These are phyloP conservation scores for Bruguiera hainesii DNA, from an alignment of 441 rosid genomes.

Conservation along the genomic window DNA sequence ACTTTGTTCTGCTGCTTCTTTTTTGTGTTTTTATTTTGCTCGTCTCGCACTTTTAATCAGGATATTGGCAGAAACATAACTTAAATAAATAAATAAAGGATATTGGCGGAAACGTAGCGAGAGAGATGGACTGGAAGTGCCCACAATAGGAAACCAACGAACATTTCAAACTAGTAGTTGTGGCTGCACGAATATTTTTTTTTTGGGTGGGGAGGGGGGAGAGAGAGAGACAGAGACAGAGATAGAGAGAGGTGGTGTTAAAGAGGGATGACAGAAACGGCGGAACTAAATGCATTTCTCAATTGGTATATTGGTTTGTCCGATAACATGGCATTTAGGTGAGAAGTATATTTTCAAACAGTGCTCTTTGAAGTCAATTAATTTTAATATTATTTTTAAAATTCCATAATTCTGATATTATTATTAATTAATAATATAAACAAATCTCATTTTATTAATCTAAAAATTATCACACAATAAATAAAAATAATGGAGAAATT, in stretches of 20 bases:
- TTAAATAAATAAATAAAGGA: background rate
- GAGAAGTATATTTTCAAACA: slow-evolving; percentile 41
- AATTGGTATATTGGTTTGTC: slow-evolving; percentile 18
- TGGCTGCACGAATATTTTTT: slow-evolving; percentile 13
- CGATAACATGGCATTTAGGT: slow-evolving; percentile 45
- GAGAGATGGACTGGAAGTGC: background rate
- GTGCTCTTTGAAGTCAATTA: too few relatives aligned
- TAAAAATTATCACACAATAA: too few relatives aligned
- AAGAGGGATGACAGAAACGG: slow-evolving; percentile 60
- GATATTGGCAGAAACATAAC: slow-evolving; percentile 3
- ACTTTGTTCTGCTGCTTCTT: background rate
- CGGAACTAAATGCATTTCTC: slow-evolving; percentile 49
- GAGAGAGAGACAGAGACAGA: too few relatives aligned
- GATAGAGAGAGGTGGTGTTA: slow-evolving; percentile 30
- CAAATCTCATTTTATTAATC: too few relatives aligned
- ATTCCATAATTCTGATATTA: too few relatives aligned
- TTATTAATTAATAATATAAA: too few relatives aligned
- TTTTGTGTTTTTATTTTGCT: slow-evolving; percentile 12
- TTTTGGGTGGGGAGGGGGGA: background rate
- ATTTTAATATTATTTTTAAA: too few relatives aligned
- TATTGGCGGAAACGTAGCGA: background rate
- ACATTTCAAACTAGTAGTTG: slow-evolving; percentile 7
- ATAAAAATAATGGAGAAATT: too few relatives aligned
- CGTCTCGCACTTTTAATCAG: slow-evolving; percentile 10
- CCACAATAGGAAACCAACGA: slow-evolving; percentile 20